Base-by-base conservation (phyloP, 2,329 filamentous ascomycete genomes). In the Alternaria viburni region DNA sequence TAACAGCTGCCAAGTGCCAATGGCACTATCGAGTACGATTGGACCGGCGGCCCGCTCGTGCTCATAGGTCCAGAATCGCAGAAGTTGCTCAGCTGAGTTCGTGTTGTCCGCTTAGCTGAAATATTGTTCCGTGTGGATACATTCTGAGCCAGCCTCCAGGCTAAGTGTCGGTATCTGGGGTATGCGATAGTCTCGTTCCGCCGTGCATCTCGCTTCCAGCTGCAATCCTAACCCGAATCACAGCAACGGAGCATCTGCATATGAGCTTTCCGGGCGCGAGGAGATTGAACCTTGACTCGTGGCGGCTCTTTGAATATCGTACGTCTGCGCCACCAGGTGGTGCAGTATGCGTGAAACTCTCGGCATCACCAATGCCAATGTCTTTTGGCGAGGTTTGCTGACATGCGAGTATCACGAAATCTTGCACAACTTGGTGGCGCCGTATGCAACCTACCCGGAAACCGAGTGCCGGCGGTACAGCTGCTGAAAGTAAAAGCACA, bases 11-110 rank as follows among this genome's bases (percentile, higher is more conserved):
- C 74, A 78, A 79, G 76, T 19, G 41, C 21, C 26, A 54, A 30
- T 58, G 64, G 61, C 64, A 78, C 78, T 79, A 77, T 79, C 61
- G 61, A 74, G 67, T 74, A 75, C 77, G 75, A 68, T 49, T 74
- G 72, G 74, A 69, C 71, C 74, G 74, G 70, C 72, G 71, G 72
- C 68, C 72, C 73, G 72, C 63, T 68, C 58, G 49, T 60, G 65
- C 51, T 71, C 68, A 74, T 71, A 72, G 72, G 74, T 72, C 64
- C 54, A 73, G 64, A 72, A 57, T 47, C 46, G 43, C 65, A 51
- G 44, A 46, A 30, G 57, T 19, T 60, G 64, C 68, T 74, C 69
- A 74, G 73, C 69, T 73, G 73, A 75, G 71, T 74, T 75, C 70
- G 72, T 78, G 72, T 78, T 59, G 59, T 43, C 19, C 45, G 36